Conservation (phyloP, 176 grass and related monocot species). For the Dendrocalamus sinicus region DNA sequence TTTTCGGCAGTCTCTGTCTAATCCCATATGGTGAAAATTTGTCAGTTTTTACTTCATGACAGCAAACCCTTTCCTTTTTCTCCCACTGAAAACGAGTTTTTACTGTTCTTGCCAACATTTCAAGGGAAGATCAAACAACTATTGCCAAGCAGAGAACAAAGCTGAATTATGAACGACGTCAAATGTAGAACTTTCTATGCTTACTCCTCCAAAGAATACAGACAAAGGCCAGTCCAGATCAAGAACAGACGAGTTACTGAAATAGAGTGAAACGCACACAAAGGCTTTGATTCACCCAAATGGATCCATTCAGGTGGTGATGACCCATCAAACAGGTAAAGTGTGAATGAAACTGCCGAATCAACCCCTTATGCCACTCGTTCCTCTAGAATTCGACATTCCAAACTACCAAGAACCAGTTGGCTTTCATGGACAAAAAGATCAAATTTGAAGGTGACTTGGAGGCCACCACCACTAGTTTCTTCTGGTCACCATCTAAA, state of each 20-base stretch:
- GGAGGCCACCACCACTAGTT: slow-evolving; percentile 38
- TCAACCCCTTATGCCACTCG: not conserved
- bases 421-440: slow-evolving; percentile 22
- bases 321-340: slow-evolving; percentile 40
- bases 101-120: slow-evolving; percentile 9
- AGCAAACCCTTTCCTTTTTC: slow-evolving; percentile 3
- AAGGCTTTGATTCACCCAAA: slow-evolving; percentile 32
- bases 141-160: not conserved
- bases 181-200: not conserved
- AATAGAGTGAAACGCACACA: slow-evolving; percentile 55
- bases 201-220: slow-evolving; percentile 20
- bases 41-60: slow-evolving; percentile 25
- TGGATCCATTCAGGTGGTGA: slow-evolving; percentile 23
- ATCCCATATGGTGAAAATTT: slow-evolving; percentile 4
- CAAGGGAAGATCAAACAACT: slow-evolving; percentile 21
- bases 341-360: slow-evolving; percentile 31
- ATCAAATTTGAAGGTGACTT: slow-evolving; percentile 34
- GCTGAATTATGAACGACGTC: not conserved
- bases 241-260: not conserved
- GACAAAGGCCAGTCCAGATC: slow-evolving; percentile 12
- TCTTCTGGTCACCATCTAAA: slow-evolving; percentile 29
- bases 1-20: slow-evolving; percentile 19
- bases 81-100: slow-evolving; percentile 28
- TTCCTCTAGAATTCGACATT: slow-evolving; percentile 40
- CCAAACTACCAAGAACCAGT: slow-evolving; percentile 1